Conservation (phyloP, 176 grass and related monocot species). For the Carex parvula region DNA sequence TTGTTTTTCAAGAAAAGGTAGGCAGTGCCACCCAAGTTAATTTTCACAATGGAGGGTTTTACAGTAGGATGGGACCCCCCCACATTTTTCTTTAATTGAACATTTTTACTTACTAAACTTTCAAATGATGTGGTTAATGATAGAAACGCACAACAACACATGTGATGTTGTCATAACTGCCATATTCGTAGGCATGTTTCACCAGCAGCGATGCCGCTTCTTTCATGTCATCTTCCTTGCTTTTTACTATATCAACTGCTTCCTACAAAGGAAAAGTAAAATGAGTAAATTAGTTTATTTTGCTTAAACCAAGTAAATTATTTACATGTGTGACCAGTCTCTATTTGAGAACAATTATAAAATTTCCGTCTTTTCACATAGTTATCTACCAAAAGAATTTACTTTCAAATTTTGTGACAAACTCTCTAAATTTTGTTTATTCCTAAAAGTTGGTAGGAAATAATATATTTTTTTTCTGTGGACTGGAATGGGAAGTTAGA, state of each 20-base stretch:
- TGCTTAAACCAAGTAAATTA: not conserved
- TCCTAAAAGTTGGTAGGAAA: not conserved
- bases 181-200: not conserved
- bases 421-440: not conserved
- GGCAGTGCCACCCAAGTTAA: not conserved
- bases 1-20: slow-evolving; percentile 1
- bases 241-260: slow-evolving; percentile 11
- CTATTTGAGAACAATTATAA: not conserved
- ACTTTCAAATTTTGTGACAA: not conserved
- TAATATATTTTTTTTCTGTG: not conserved
- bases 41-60: slow-evolving; percentile 7
- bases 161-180: slow-evolving; percentile 27
- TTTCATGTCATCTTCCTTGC: slow-evolving; percentile 14
- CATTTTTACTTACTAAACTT: slow-evolving; percentile 12
- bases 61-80: not conserved
- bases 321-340: not conserved
- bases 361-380: not conserved
- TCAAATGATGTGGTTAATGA: not conserved
- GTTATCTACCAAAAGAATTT: not conserved
- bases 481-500: not conserved
- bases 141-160: slow-evolving; percentile 26
- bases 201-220: slow-evolving; percentile 17
- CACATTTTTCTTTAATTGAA: slow-evolving; percentile 20
- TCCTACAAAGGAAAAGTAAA: not conserved
- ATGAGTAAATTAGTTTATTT: slow-evolving; percentile 7